Evolutionary conservation across 495 filamentous ascomycete genomes (phyloP).

Genomic region (Xylona heveae): DNA sequence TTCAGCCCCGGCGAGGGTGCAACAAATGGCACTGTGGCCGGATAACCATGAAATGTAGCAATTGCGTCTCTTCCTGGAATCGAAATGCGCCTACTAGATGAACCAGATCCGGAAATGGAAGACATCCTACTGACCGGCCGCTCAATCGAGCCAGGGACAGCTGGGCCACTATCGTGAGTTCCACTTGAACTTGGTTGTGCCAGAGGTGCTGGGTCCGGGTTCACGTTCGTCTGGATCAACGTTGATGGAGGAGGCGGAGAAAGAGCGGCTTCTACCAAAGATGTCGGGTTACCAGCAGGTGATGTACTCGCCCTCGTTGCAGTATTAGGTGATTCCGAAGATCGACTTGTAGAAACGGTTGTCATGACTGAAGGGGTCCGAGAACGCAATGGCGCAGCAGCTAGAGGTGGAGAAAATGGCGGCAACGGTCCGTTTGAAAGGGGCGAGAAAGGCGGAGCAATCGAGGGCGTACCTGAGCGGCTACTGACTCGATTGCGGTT

Average conservation of each 20-base stretch:
- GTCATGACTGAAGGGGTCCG: too few species aligned
- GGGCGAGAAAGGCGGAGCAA: background rate
- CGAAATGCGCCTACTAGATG: background rate
- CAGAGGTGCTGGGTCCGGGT: too few species aligned
- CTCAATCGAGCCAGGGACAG: background rate
- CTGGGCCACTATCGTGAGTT: background rate
- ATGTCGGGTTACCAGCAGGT: background rate
- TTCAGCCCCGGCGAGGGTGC: background rate
- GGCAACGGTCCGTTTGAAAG: background rate
- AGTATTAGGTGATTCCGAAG: background rate
- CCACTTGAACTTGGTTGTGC: background rate
- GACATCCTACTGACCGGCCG: background rate
- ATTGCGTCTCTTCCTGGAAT: background rate
- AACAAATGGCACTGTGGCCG: too few species aligned
- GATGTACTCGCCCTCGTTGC: background rate
- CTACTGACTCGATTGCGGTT: background rate
- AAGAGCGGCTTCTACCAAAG: background rate
- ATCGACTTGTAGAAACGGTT: background rate
- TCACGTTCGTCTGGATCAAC: too few species aligned
- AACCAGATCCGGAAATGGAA: background rate
- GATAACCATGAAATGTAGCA: background rate
- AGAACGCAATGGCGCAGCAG: too few species aligned
- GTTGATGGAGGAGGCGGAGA: too few species aligned
- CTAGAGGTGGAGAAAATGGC: background rate
- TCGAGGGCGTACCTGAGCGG: background rate